Evolutionary conservation across 1,284 basidiomycete genomes (phyloP).

Genomic region (Erythrobasidium hasegawianum): DNA sequence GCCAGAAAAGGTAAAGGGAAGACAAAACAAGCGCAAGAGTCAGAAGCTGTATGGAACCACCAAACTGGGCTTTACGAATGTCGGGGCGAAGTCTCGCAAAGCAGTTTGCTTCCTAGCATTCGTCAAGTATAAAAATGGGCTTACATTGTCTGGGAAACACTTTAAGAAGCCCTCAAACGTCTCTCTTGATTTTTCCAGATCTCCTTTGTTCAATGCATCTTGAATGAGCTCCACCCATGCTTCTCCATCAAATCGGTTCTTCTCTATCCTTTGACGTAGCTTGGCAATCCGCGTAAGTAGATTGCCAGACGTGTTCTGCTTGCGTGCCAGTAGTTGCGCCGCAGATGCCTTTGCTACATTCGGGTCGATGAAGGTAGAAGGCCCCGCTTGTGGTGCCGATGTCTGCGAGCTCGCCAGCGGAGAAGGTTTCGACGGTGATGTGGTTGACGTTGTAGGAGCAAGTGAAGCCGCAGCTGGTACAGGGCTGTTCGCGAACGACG

Average conservation of each 20-base stretch:
- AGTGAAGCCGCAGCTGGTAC: background rate
- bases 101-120: no score
- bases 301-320: conserved; percentile 6
- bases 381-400: background rate
- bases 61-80: no score
- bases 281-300: conserved; percentile 43
- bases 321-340: conserved; percentile 7
- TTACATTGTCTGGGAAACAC: conserved; percentile 73
- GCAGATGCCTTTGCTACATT: conserved; percentile 9
- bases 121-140: conserved; percentile 39
- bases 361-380: no score
- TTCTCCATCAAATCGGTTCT: conserved; percentile 61
- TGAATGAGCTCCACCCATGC: conserved; percentile 66
- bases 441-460: background rate
- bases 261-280: conserved; percentile 48
- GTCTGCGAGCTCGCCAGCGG: background rate
- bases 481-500: background rate
- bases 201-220: conserved; percentile 62
- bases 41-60: no score
- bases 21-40: conserved; percentile 13
- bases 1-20: background rate
- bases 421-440: background rate
- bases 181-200: conserved; percentile 64
- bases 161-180: conserved; percentile 70
- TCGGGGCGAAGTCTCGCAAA: no score